These are phyloP conservation scores for Oryza meridionalis DNA, from an alignment of 176 grass and related monocot species.

Conservation along the genomic window DNA sequence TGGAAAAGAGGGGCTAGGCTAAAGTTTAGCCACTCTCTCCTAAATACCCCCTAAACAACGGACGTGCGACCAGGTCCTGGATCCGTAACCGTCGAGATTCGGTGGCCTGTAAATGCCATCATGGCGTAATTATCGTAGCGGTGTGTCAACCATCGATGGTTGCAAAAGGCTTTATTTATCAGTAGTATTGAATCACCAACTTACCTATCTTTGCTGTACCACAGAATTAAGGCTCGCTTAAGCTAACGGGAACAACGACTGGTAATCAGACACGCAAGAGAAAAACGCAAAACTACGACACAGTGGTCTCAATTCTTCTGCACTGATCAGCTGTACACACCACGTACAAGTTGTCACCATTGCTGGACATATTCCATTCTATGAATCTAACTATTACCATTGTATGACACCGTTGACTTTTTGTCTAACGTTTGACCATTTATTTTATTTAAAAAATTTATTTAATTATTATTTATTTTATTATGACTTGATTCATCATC, in stretches of 20 bases:
- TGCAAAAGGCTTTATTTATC: background rate
- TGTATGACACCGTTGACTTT: no score
- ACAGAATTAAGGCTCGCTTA: background rate
- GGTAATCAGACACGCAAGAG: background rate
- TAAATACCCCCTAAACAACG: no score
- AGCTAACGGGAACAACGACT: background rate
- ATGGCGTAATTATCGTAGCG: background rate
- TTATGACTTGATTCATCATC: no score
- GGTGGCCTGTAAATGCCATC: constrained; percentile 33
- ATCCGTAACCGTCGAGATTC: background rate
- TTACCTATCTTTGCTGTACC: background rate
- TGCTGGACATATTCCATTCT: background rate
- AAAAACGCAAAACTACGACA: background rate
- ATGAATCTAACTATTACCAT: no score
- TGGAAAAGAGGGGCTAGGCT: no score
- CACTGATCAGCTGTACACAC: background rate
- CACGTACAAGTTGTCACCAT: background rate
- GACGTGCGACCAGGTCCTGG: constrained; percentile 10
- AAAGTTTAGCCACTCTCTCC: no score
- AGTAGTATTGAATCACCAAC: background rate
- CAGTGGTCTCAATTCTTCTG: background rate
- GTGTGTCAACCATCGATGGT: background rate
- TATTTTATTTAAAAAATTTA: no score
- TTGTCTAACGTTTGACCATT: no score
- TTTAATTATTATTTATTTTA: no score